Conservation (phyloP, 1,284 basidiomycete species). For the Malassezia equina region DNA sequence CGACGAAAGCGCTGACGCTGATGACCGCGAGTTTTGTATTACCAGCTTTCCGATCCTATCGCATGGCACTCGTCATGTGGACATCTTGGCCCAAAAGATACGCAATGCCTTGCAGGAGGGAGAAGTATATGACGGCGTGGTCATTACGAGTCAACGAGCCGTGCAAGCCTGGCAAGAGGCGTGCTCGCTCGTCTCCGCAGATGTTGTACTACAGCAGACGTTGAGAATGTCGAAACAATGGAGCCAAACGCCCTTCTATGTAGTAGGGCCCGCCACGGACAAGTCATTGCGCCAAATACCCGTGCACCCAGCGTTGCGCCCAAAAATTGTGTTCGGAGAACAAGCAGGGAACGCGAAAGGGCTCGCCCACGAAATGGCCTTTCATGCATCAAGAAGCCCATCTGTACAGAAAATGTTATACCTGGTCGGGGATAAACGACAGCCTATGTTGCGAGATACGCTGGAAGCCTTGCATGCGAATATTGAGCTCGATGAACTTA, state of each 20-base stretch:
- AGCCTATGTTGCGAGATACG: constrained; percentile 25
- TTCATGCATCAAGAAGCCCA: not conserved
- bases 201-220: not conserved
- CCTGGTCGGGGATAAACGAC: constrained; percentile 41
- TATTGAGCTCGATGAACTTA: constrained; percentile 25
- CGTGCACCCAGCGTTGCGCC: constrained; percentile 25
- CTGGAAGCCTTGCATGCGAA: constrained; percentile 21
- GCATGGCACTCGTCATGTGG: constrained; percentile 24
- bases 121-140: constrained; percentile 26
- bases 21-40: constrained; percentile 34
- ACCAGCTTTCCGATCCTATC: constrained; percentile 33
- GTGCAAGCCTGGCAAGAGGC: constrained; percentile 39
- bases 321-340: constrained; percentile 29
- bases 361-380: constrained; percentile 28
- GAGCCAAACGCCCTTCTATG: constrained; percentile 40
- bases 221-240: constrained; percentile 12
- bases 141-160: constrained; percentile 39
- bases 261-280: constrained; percentile 39
- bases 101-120: not conserved
- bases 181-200: constrained; percentile 18
- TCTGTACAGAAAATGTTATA: constrained; percentile 22
- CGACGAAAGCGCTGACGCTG: constrained; percentile 17
- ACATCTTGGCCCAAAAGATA: constrained; percentile 23
- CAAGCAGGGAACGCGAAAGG: constrained; percentile 35
- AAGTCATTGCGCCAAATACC: constrained; percentile 22